Percentiles rank a stretch among this genome's conserved stretches.
phyloP scores from a whole-genome alignment of 2,329 filamentous ascomycete species.

The Hirsutella thompsonii region DNA sequence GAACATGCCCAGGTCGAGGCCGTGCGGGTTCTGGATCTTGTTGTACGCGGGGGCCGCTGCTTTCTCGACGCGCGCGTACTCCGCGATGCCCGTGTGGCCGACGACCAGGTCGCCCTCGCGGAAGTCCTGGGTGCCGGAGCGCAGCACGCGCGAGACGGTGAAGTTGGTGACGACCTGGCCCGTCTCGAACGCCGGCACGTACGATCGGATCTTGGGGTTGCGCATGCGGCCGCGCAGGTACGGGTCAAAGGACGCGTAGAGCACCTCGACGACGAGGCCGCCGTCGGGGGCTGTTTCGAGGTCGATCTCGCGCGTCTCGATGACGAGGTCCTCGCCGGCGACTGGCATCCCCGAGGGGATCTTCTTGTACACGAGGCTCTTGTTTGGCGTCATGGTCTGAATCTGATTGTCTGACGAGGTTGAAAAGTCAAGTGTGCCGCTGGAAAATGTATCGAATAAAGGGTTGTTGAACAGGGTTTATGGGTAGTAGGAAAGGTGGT shows the following conservation, averaged over 20 bases:
- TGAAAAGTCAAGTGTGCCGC: too few relatives aligned
- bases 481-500: too few relatives aligned
- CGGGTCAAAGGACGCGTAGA: conserved; percentile 69
- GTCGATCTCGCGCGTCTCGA: conserved; percentile 59
- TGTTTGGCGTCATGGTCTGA: conserved; percentile 41
- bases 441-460: too few relatives aligned
- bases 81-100: conserved; percentile 45
- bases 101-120: conserved; percentile 54
- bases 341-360: conserved; percentile 55
- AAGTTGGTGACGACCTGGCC: conserved; percentile 51
- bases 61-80: conserved; percentile 50
- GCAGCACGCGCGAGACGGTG: conserved; percentile 55
- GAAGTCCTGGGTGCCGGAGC: conserved; percentile 51
- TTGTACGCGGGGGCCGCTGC: conserved; percentile 22
- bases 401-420: too few relatives aligned
- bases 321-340: conserved; percentile 53
- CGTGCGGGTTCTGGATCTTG: conserved; percentile 57
- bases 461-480: too few relatives aligned
- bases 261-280: conserved; percentile 57
- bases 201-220: conserved; percentile 48
- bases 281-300: conserved; percentile 42
- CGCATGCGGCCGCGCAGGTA: conserved; percentile 78
- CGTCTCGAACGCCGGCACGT: conserved; percentile 34
- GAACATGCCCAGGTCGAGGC: conserved; percentile 54
- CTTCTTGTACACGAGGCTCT: conserved; percentile 61